Evolutionary conservation across 768 basidiomycete species (phyloP), one percentile per base, ranked within the genome.

Genomic region (Lactarius vividus): DNA sequence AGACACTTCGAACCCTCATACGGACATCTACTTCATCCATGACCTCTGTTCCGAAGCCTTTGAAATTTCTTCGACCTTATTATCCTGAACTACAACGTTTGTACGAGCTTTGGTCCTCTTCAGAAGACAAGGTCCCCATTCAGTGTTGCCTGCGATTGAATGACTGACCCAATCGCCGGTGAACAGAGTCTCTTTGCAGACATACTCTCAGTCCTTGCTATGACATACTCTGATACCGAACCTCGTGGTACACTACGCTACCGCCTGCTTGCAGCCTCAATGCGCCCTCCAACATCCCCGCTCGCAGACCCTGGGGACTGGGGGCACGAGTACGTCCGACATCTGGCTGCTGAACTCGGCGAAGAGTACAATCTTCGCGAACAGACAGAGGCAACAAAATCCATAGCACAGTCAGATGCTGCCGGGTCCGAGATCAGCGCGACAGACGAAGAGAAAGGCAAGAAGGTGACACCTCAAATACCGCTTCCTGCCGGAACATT

Each of bases 151-250:
- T 69, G 9, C 64, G 46, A 7, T 28, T 40, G 65, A 44, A 18
- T 57, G 46, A 40, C 44, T 61, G 61, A 69, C 57, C 11, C 18
- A 23, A 40, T 29, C 57, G 57, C 29, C 6, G 42, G 28, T 65
- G 3, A 28, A 52, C 75, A 97, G 94, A 89, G 91, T 70, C 84
- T 97, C 52, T 96, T 98, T 74, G 95, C 95, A 29, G 96, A 98
- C 72, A 98, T 99, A 66, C 84, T 99, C 31, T 98, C 96, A 44
- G 96, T 98, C 7, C 88, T 99, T 54, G 97, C 96, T 8, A 99
- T 99, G 97, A 99, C 97, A 8, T 98, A 98, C 75, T 98, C 96
- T 10, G 97, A 99, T 78, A 96, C 94, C 20, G 88, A 97, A 79
- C 94, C 94, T 46, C 89, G 97, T 57, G 96, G 96, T 63, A 99